phyloP scores from a whole-genome alignment of 2,329 filamentous ascomycete genomes.

The Ascocoryne sarcoides region DNA sequence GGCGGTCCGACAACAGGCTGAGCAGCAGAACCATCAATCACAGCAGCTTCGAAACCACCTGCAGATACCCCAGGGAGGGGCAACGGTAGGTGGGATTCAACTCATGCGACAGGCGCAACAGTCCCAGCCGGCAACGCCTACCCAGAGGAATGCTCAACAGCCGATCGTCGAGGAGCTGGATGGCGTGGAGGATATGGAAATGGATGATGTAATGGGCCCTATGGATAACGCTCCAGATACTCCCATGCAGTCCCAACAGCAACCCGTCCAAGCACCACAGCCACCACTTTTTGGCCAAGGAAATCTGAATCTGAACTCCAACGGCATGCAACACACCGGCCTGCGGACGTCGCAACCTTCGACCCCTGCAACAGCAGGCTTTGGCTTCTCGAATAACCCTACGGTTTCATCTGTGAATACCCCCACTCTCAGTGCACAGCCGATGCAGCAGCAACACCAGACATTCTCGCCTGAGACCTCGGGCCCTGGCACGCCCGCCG shows the following conservation, averaged over 20 bases:
- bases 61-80: conserved; percentile 23
- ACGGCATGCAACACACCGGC: conserved; percentile 62
- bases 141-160: conserved; percentile 21
- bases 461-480: conserved; percentile 48
- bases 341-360: conserved; percentile 78
- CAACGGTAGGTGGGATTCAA: conserved; percentile 27
- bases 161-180: conserved; percentile 58
- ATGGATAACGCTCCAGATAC: conserved; percentile 53
- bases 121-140: conserved; percentile 26
- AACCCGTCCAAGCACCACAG: conserved; percentile 60
- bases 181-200: conserved; percentile 88
- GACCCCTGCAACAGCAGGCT: conserved; percentile 69
- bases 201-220: conserved; percentile 71
- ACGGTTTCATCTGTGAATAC: conserved; percentile 97
- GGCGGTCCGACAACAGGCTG: conserved; percentile 41
- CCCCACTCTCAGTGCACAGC: conserved; percentile 74
- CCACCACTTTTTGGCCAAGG: conserved; percentile 56
- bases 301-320: conserved; percentile 67
- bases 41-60: conserved; percentile 18
- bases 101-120: conserved; percentile 28
- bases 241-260: conserved; percentile 33
- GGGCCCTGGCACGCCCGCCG: conserved; percentile 59
- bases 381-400: conserved; percentile 82
- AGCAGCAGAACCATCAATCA: conserved; percentile 27
- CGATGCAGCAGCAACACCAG: conserved; percentile 48